Base-by-base conservation (phyloP, 306 rosid genomes). In the Cucurbita ficifolia region DNA sequence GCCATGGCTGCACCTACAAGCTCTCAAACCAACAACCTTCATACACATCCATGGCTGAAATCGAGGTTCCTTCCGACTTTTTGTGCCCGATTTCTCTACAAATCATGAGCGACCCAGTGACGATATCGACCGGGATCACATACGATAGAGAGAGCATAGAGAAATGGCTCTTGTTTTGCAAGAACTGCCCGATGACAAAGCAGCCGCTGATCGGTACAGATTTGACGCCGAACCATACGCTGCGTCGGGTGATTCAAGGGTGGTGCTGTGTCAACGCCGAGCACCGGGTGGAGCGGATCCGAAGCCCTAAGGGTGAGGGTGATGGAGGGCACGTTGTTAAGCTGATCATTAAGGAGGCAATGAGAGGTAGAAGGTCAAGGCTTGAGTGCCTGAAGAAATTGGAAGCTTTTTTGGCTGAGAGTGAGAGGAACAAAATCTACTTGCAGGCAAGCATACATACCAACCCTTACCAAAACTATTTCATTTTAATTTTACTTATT, bases 11-110 rank as follows among this genome's bases (percentile, higher is more conserved):
- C 40, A 57, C 7, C 63, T 57, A 12, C 64, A 58, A 5, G 40
- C 17, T 58, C 64, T 24, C 40, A 29, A 59, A 59, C 1, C 65
- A 29, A 0, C 65, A 29, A 29, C 18, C 42, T 11, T 58, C 17
- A 17, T 48, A 50, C 54, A 3, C 8, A 59, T 13, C 65, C 65
- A 59, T 59, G 65, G 10, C 65, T 86, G 96, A 79, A 70, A 38
- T 86, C 24, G 88, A 88, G 0, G 61, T 89, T 54, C 96, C 97
- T 42, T 51, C 79, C 0, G 86, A 88, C 79, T 89, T 92, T 17
- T 86, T 89, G 3, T 92, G 97, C 77, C 96, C 97, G 16, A 89
- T 92, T 53, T 92, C 97, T 24, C 72, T 92, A 13, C 87, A 88
- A 49, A 81, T 92, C 5, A 88, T 92, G 92, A 84, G 86, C 76